Evolutionary conservation across 305 asterid genomes (phyloP), one percentile per base, ranked within the genome.

Genomic region (Plantago rigida): DNA sequence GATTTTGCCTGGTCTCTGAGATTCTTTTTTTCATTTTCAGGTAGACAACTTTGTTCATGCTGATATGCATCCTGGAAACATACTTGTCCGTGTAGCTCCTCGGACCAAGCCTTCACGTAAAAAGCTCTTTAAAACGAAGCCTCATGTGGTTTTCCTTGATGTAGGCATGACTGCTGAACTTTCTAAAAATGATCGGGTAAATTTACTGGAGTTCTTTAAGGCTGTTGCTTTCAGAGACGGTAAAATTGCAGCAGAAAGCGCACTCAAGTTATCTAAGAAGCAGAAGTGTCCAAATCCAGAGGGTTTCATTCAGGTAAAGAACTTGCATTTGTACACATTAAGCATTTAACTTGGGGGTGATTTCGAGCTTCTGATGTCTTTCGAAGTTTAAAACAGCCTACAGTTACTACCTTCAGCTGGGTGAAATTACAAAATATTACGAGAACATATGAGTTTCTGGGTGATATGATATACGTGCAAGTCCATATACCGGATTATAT

Each of bases 101-200:
- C 68, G 60, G 75, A 76, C 70, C 68, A 79, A 82, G 70, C 71
- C 81, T 26, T 71, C 94, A 60, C 79, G 83, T 50, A 88, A 81
- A 69, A 80, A 61, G 63, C 69, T 87, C 65, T 87, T 86, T 73
- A 91, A 91, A 79, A 63, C 76, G 39, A 92, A 92, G 78, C 96
- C 99, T 65, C 99, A 88, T 72, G 79, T 92, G 54, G 72, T 92
- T 41, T 92, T 92, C 83, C 76, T 92, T 62, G 99, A 92, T 60
- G 99, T 86, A n/a, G 99, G 99, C 74, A 92, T 92, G 99, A 88
- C 99, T 64, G 99, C 99, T 9, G 99, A 92, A 72, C 95, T 92
- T 55, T 81, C 96, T 56, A 84, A 78, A 62, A 82, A 61, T 60
- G 96, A 92, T 63, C 77, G 78, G 69, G 51, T 68, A 59, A 92